Conservation (phyloP, 371 early-diverging fungal species). For the Mortierella polycephala region DNA sequence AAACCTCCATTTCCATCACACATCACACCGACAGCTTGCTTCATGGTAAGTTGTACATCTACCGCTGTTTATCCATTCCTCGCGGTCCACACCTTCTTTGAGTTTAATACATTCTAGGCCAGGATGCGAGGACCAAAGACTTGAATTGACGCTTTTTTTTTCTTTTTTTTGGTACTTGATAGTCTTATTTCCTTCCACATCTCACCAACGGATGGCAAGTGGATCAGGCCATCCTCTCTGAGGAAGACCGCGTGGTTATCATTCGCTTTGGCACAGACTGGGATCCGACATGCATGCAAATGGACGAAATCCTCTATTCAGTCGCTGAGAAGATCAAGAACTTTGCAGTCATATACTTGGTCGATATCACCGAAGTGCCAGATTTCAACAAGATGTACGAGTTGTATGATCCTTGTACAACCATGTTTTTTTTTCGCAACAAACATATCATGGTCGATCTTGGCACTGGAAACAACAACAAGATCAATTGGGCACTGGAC, state of each 20-base stretch:
- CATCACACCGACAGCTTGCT: too few relatives aligned
- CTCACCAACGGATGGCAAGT: conserved; percentile 92
- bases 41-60: too few relatives aligned
- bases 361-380: conserved; percentile 86
- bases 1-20: too few relatives aligned
- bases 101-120: too few relatives aligned
- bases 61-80: too few relatives aligned
- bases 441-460: conserved; percentile 98
- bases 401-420: conserved; percentile 96
- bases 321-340: conserved; percentile 97
- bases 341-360: conserved; percentile 96
- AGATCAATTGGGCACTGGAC: conserved; percentile 96
- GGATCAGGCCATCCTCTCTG: conserved; percentile 97
- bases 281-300: conserved; percentile 96
- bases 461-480: conserved; percentile 99
- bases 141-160: too few relatives aligned
- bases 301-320: conserved; percentile 94
- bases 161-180: too few relatives aligned
- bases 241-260: conserved; percentile 96
- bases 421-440: conserved; percentile 95
- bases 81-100: too few relatives aligned
- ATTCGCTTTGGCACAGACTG: conserved; percentile 98
- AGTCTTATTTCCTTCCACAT: conserved; percentile 83
- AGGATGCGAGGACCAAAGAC: too few relatives aligned
- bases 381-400: conserved; percentile 98